A percentile compares a stretch with the other conserved stretches of the same genome.
These are phyloP conservation scores for Cercospora sp. DNA, from an alignment of 2,329 filamentous ascomycete genomes.

Conservation along the genomic window DNA sequence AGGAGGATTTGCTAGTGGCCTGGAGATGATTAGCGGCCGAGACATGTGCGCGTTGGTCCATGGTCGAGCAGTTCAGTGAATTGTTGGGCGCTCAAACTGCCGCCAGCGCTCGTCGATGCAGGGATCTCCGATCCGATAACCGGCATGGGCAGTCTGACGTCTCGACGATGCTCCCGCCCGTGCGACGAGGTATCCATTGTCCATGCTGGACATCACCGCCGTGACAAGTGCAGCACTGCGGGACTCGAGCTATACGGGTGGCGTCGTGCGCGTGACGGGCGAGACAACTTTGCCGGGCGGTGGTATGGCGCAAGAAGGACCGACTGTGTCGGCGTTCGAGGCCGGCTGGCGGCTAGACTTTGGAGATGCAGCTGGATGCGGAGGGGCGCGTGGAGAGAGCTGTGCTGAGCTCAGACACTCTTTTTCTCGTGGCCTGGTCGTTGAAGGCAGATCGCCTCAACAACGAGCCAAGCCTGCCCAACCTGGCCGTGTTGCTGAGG, in stretches of 20 bases:
- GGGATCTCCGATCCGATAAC: background rate
- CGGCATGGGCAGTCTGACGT: background rate
- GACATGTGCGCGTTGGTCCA: slow-evolving; percentile 8
- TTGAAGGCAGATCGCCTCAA: background rate
- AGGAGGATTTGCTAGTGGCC: background rate
- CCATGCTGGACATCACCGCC: background rate
- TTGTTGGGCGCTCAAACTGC: background rate
- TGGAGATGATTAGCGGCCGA: background rate
- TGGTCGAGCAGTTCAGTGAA: background rate
- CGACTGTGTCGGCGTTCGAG: background rate
- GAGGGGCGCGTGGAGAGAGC: slow-evolving; percentile 7
- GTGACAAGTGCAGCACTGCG: background rate
- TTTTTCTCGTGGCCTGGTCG: background rate
- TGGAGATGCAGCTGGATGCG: background rate
- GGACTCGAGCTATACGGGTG: background rate
- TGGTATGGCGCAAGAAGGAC: background rate
- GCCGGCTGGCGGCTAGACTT: background rate
- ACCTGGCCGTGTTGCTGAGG: background rate
- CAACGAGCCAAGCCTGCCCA: background rate
- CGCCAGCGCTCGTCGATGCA: background rate
- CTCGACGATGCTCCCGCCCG: background rate
- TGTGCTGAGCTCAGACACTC: background rate
- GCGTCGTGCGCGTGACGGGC: background rate
- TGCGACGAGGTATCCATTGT: background rate
- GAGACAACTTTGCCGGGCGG: background rate